A percentile compares a stretch with the other conserved stretches of the same genome.
These are phyloP conservation scores for Suillus variegatus DNA, from an alignment of 768 basidiomycete species.

Conservation along the genomic window DNA sequence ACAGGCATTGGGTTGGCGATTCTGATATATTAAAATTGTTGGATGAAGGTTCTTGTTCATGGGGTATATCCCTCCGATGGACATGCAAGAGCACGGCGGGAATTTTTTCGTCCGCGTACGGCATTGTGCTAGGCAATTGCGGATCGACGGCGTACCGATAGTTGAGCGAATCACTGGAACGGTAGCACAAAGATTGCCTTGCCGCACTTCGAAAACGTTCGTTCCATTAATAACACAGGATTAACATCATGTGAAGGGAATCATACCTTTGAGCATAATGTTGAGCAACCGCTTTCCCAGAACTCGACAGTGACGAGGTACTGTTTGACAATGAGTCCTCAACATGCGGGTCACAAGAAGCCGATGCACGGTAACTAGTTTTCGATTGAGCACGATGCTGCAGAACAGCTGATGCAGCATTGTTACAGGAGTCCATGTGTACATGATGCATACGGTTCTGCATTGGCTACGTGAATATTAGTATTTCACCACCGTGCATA, in stretches of 20 bases:
- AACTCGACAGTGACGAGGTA: background rate
- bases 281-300: background rate
- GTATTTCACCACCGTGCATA: background rate
- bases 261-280: background rate
- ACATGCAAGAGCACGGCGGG: too few relatives aligned
- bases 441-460: background rate
- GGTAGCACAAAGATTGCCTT: background rate
- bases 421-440: background rate
- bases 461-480: background rate
- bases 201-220: background rate
- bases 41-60: background rate
- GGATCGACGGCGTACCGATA: background rate
- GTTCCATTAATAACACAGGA: background rate
- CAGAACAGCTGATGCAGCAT: background rate
- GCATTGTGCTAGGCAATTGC: background rate
- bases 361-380: background rate
- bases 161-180: background rate
- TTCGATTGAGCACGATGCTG: background rate
- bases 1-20: background rate
- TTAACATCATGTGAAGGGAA: background rate
- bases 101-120: background rate
- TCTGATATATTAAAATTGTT: background rate
- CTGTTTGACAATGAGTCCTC: background rate
- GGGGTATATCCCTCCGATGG: background rate
- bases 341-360: background rate